Evolutionary conservation across 1,139 yeast genomes (phyloP), one percentile per base, ranked within the genome.

Genomic region (Saccharomycopsis hybrid): DNA sequence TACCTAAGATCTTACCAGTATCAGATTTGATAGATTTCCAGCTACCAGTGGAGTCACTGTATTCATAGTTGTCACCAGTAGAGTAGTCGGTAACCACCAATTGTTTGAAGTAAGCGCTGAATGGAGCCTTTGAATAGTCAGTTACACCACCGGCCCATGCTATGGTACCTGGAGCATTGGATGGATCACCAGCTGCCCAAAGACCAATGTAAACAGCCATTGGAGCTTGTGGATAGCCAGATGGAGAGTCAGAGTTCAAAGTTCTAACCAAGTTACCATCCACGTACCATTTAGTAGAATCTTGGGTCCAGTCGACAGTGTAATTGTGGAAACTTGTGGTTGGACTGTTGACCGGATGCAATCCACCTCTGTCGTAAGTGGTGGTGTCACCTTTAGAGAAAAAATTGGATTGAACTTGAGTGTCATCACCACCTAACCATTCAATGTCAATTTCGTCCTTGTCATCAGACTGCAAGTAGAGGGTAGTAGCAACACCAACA

Each of bases 61-160:
- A 88, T 42, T 70, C 62, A 65, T 89, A 88, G 55, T 74, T 73
- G 1, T 73, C 60, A 42, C 97, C 96, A 18, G 87, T 74, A 2
- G 96, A 87, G 65, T 88, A 89, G 65, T 89, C 96, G 36, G 80
- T 70, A 18, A 85, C 86, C 41, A 73, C 65, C 41, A 88, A 60
- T 3, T 75, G 70, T 60, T 82, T 72, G 56, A 89, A 75, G 57
- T 74, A 62, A 86, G 85, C 85, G 38, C 80, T 64, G 64, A 79
- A 85, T 44, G 94, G 92, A 38, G 80, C 88, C 43, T 74, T 60
- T 11, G 74, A 57, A 61, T 77, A 84, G 63, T 85, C 82, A 11
- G 88, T 80, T n/a, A 57, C 48, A 47, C 95, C 95, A 48, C 95
- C 94, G 11, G 94, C 92, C 95, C 95, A 85, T 59, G 78, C 78